Evolutionary conservation across 164 flowering plant genomes (phyloP), one percentile per base, ranked within the genome.

Genomic region (Nelumbo lutea): DNA sequence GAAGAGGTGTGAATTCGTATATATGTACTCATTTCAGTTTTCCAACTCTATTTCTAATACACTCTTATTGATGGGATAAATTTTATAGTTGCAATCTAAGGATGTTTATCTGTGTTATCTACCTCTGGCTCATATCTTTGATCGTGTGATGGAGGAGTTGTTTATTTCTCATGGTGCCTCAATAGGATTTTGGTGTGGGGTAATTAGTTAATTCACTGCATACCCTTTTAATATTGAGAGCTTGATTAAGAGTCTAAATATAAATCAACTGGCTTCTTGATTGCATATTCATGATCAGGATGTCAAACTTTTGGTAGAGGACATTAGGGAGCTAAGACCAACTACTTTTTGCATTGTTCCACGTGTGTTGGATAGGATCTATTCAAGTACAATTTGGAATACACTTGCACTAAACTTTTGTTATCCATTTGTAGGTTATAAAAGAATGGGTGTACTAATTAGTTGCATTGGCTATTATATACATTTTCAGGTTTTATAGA

Each of bases 131-230:
- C 99, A 96, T 69, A 91, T 96, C 61, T 93, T 93, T 71, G 98
- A 96, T 65, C 89, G 98, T 42, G 97, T 88, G 73, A 78, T 90
- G 61, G 99, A 91, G 74, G 99, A 96, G 74, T 66, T 77, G 4
- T 87, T 89, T 69, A 91, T 96, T 59, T 63, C 70, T 42, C 75
- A 75, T 42, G 98, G 97, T 65, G 99, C 98, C 60, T 85, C 93
- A 41, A 90, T 96, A 64, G 99, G 99, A 68, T 96, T 88, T 77
- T 96, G 98, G 98, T 90, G 91, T 64, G 97, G 96, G 95, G 99
- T 93, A 77, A 88, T 27, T 27, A 27, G 97, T 70, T 66, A 42
- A 52, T 9, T 60, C 27, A 40, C 68, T 39, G 10, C 43, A 9
- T 53, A 4, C 61, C 38, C 46, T 61, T 50, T 66, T 11, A 13